phyloP scores from a whole-genome alignment of 2,329 filamentous ascomycete species.

The Penicillium thymicola region DNA sequence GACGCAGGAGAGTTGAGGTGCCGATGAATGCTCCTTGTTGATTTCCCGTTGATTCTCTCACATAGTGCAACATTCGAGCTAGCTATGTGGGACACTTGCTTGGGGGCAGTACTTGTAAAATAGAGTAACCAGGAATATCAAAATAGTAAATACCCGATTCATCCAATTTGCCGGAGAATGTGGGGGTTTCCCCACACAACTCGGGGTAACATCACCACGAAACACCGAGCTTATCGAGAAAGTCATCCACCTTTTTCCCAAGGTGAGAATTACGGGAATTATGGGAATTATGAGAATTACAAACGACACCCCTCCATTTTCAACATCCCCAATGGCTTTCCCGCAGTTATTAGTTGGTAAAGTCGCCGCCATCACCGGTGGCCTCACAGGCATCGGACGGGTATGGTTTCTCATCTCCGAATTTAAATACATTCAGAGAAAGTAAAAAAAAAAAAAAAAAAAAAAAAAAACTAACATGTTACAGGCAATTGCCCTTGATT shows the following conservation, averaged over 20 bases:
- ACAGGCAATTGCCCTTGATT: conserved; percentile 72
- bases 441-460: background rate
- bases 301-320: background rate
- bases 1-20: too few relatives aligned
- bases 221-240: conserved; percentile 25
- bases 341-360: conserved; percentile 64
- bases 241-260: background rate
- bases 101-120: background rate
- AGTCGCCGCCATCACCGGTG: conserved; percentile 81
- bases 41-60: too few relatives aligned
- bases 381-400: conserved; percentile 79
- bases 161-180: background rate
- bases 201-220: conserved; percentile 36
- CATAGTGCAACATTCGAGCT: too few relatives aligned
- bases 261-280: background rate
- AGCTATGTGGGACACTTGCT: too few relatives aligned
- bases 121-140: background rate
- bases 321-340: conserved; percentile 24
- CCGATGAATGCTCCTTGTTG: too few relatives aligned
- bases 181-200: conserved; percentile 19
- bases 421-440: background rate
- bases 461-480: background rate
- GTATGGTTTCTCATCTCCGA: conserved; percentile 20
- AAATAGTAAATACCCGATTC: background rate
- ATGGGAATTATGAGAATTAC: background rate